A percentile compares a stretch with the other conserved stretches of the same genome.
These are phyloP conservation scores for Aspergillus sclerotioniger DNA, from an alignment of 495 filamentous ascomycete species.

Conservation along the genomic window DNA sequence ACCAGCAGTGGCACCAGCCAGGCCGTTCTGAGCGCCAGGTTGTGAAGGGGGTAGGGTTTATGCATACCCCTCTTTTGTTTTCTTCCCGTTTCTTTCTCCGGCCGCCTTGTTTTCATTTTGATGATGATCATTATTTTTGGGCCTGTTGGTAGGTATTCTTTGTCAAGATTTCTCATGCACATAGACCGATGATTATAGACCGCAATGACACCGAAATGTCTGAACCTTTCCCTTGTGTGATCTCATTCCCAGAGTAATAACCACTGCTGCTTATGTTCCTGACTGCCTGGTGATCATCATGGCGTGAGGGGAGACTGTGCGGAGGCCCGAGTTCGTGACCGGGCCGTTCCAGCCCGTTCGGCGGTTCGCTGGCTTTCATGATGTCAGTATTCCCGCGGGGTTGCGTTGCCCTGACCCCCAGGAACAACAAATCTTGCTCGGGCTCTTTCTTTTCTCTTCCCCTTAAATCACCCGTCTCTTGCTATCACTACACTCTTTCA, in stretches of 20 bases:
- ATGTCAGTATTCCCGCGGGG: constrained; percentile 26
- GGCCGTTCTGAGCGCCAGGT: constrained; percentile 15
- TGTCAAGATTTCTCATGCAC: constrained; percentile 6
- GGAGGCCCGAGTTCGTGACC: constrained; percentile 4
- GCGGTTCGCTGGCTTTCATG: constrained; percentile 14
- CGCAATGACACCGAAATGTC: background rate
- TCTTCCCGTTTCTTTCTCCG: background rate
- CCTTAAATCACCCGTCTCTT: background rate
- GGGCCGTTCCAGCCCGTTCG: background rate
- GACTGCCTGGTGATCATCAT: background rate
- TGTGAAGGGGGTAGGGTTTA: constrained; percentile 14
- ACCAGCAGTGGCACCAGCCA: constrained; percentile 15
- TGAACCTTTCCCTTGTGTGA: background rate
- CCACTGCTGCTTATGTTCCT: too few relatives aligned
- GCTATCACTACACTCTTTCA: too few relatives aligned
- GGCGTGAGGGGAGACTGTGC: constrained; percentile 4
- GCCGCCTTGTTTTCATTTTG: background rate
- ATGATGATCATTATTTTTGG: constrained; percentile 9
- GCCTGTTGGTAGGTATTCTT: constrained; percentile 1
- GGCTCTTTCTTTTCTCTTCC: constrained; percentile 8
- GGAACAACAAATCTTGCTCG: constrained; percentile 19
- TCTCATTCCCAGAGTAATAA: background rate
- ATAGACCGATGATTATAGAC: constrained; percentile 16
- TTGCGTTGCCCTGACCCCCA: constrained; percentile 18
- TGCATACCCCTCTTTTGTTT: constrained; percentile 10